phyloP scores from a whole-genome alignment of 441 rosid genomes.

The Francoa sonchifolia region DNA sequence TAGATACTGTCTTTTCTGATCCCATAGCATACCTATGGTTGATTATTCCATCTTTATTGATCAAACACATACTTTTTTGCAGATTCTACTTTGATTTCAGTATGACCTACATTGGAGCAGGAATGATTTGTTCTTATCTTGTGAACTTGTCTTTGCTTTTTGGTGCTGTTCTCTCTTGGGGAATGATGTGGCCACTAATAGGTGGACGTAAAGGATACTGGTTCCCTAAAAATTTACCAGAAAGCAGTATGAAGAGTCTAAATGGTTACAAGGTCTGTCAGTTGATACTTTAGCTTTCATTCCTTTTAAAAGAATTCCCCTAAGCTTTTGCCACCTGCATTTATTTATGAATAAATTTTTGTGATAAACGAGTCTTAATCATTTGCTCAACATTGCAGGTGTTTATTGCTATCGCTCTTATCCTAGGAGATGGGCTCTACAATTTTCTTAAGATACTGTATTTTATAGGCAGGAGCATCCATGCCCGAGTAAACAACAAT shows the following conservation, averaged over 20 bases:
- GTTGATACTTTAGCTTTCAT: neutral
- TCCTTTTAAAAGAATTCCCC: no score
- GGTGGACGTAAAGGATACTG: constrained; percentile 56
- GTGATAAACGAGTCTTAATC: no score
- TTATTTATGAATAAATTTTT: no score
- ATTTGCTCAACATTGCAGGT: constrained; percentile 59
- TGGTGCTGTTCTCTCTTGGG: constrained; percentile 85
- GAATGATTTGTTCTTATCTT: constrained; percentile 91
- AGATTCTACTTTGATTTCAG: constrained; percentile 90
- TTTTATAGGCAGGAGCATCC: constrained; percentile 41
- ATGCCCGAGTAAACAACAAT: constrained; percentile 18
- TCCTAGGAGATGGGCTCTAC: constrained; percentile 90
- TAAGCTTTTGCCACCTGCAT: no score
- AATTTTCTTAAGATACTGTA: constrained; percentile 72
- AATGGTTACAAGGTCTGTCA: constrained; percentile 66
- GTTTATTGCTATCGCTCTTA: constrained; percentile 69
- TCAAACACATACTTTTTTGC: constrained; percentile 15
- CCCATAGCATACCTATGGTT: neutral
- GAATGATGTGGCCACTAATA: constrained; percentile 86
- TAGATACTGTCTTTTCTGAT: neutral
- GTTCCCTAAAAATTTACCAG: constrained; percentile 34
- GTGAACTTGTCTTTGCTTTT: constrained; percentile 76
- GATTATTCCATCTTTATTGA: constrained; percentile 8
- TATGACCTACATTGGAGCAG: constrained; percentile 78
- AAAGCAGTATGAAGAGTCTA: constrained; percentile 74